phyloP scores from a whole-genome alignment of 345 rosid species.

The Eucalyptus globulus region DNA sequence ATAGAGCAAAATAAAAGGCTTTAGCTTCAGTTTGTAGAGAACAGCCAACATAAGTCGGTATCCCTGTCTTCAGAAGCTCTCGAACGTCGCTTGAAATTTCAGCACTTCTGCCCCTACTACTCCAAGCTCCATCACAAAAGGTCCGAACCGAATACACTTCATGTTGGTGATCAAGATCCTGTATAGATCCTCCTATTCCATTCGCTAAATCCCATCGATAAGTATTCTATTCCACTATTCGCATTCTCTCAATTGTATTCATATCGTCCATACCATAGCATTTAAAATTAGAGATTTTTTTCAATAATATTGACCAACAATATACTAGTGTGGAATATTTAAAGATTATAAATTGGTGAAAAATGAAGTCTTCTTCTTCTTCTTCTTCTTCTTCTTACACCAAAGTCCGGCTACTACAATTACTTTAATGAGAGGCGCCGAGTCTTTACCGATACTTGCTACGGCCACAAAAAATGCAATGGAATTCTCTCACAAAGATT shows the following conservation, averaged over 20 bases:
- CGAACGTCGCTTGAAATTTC: neutral
- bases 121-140: neutral
- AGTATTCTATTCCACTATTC: too few relatives aligned
- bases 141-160: neutral
- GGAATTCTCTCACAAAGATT: neutral
- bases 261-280: too few relatives aligned
- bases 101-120: neutral
- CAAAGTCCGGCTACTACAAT: neutral
- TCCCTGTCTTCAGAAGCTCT: neutral
- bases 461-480: neutral
- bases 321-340: too few relatives aligned
- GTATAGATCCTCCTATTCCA: neutral
- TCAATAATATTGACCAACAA: too few relatives aligned
- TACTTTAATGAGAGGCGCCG: neutral
- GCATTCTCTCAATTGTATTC: too few relatives aligned
- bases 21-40: neutral
- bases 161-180: neutral
- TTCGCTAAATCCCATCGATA: neutral
- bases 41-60: neutral
- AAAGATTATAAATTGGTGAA: too few relatives aligned
- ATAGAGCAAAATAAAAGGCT: neutral
- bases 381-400: neutral
- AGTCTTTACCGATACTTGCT: neutral
- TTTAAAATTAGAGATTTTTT: too few relatives aligned
- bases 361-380: too few relatives aligned